Evolutionary conservation across 257 asterid genomes (phyloP), one percentile per base, ranked within the genome.

Genomic region (Cordia subcordata): DNA sequence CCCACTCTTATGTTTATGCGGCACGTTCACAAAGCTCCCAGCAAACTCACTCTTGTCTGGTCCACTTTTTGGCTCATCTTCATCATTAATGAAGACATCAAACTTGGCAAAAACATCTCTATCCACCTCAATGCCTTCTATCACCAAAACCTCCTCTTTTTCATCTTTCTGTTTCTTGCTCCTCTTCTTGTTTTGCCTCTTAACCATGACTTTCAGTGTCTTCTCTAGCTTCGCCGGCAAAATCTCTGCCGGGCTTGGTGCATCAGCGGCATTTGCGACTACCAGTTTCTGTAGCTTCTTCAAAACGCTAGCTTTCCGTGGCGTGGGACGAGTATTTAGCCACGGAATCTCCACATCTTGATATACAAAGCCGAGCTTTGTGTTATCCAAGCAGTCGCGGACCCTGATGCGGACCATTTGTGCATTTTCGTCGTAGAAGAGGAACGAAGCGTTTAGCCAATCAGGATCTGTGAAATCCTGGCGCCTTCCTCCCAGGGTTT

Each of bases 361-460:
- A 46, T 85, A 90, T 0, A 32, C 62, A 8, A 83, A 90, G 18
- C 98, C 98, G 0, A 91, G 71, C 27, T 73, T 77, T 5, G 75
- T 57, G 0, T 53, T 8, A 18, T 90, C 97, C 70, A 90, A 17
- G 11, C 83, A 77, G 55, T 90, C 97, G n/a, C 90, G 51, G 5
- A 79, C 86, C 78, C 61, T 69, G 32, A 90, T 81, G 17, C 97
- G 82, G 0, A 90, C 94, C 94, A 90, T 74, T 12, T 75, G 79
- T n/a, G 71, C 83, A 6, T 90, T 84, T 49, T 90, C 97, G 4
- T 90, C 97, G 60, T 86, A 90, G 49, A 90, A 90, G 0, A 84
- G 18, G 42, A 90, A 79, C 0, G 92, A 64, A 0, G 97, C 67
- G 14, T 77, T 71, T 4, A 90, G 80, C 53, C 57, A 90, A 53